Evolutionary conservation across 164 flowering plant species (phyloP).

Genomic region (Vitis rotundifolia): DNA sequence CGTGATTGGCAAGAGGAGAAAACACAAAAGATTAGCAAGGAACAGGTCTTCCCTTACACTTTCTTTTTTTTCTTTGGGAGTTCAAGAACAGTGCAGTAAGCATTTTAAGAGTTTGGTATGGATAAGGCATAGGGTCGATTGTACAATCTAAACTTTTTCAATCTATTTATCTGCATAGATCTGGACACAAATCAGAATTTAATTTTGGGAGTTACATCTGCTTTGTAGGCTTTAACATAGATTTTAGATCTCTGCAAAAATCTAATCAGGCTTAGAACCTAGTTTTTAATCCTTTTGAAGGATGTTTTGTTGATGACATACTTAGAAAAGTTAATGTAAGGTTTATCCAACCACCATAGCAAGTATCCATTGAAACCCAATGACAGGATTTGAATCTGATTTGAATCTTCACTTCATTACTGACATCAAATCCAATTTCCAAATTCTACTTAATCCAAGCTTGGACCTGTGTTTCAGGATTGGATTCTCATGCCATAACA

Average conservation of each 20-base stretch:
- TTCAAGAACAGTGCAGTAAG: not conserved
- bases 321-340: too few relatives aligned
- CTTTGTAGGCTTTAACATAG: too few relatives aligned
- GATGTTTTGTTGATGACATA: too few relatives aligned
- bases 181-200: too few relatives aligned
- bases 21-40: constrained; percentile 57
- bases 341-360: not conserved
- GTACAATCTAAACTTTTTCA: too few relatives aligned
- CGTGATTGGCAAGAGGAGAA: constrained; percentile 89
- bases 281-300: too few relatives aligned
- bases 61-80: not conserved
- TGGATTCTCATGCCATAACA: not conserved
- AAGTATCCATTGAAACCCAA: not conserved
- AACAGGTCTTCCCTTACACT: constrained; percentile 55
- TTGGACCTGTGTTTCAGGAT: not conserved
- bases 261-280: too few relatives aligned
- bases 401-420: not conserved
- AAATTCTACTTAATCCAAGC: not conserved
- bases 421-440: not conserved
- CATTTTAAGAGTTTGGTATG: not conserved
- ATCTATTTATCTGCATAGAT: too few relatives aligned
- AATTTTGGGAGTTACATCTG: too few relatives aligned
- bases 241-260: too few relatives aligned
- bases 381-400: not conserved
- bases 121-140: not conserved